Base-by-base conservation (phyloP, 2,329 filamentous ascomycete species). In the Lachnum nothofagi region DNA sequence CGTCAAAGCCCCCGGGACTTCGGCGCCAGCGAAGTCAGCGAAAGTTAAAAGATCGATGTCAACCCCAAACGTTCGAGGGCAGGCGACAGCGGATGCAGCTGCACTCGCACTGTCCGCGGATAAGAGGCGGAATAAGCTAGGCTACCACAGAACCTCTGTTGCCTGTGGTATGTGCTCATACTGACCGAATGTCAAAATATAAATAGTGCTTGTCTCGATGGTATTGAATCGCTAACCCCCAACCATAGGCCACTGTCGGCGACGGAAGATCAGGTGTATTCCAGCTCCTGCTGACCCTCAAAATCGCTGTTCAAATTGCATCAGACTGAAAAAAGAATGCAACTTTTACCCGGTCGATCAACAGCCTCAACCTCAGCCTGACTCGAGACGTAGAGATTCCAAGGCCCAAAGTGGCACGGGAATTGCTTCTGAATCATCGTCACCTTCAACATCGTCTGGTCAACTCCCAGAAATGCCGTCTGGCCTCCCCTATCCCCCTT, bases 91-190 rank as follows among this genome's bases (percentile, higher is more conserved):
- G 37, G 60, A 66, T 49, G 59, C 58, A 45, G 52, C 65, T 60
- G 58, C 60, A 46, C 44, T 65, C 39, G 54, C 64, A 40, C 31
- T 64, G 35, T 65, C 66, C 33, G 75, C 78, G 29, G 80, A 86
- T 60, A 86, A 86, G 66, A 80, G 82, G 64, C 82, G 91, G 64
- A 96, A 95, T 68, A 96, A 95, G 70, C 77, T 97, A 53, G 91
- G 91, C 33, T 97, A 97, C 66, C 91, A 96, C 72, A 82, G 91
- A 63, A 95, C 90, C 29, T 94, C 91, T 38, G 88, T 96, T 60
- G 93, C 91, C 60, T 97, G 91, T 73, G 86, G 91, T 97, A 79
- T 80, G 91, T 82, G 49, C 35, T 52, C 3, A n/a, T n/a, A n/a
- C n/a, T n/a, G 38, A 35, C 42, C 35, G 12, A 17, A 12, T 5